These are phyloP conservation scores for Solidago caesia DNA, from an alignment of 129 eudicot genomes.

Conservation along the genomic window DNA sequence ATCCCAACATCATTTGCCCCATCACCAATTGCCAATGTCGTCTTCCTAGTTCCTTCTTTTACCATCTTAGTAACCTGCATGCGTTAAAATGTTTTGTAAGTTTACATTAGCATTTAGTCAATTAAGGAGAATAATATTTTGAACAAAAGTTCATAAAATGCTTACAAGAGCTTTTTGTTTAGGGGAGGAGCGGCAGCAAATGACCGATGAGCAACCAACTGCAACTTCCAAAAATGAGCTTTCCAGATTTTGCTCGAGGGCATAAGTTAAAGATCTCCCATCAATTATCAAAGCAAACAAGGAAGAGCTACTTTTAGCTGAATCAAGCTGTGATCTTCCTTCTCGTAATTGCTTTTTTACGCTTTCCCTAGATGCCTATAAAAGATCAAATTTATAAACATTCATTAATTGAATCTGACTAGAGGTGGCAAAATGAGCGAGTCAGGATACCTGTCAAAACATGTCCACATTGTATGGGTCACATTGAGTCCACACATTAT, in stretches of 20 bases:
- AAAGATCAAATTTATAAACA: constrained; percentile 20
- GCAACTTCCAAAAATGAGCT: constrained; percentile 76
- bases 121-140: background rate
- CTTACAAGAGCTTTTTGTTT: constrained; percentile 99
- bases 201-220: constrained; percentile 69
- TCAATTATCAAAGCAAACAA: constrained; percentile 83
- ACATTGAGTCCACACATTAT: too few relatives aligned
- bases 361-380: constrained; percentile 76
- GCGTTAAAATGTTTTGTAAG: constrained; percentile 40
- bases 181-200: constrained; percentile 98
- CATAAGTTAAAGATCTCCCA: constrained; percentile 80
- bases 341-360: constrained; percentile 64
- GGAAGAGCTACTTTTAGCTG: constrained; percentile 42
- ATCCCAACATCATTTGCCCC: constrained; percentile 99
- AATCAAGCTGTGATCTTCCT: constrained; percentile 55
- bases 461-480: background rate
- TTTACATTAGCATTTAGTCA: constrained; percentile 28
- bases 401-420: constrained; percentile 9
- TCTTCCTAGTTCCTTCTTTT: constrained; percentile 69
- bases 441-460: background rate
- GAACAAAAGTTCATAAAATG: constrained; percentile 1
- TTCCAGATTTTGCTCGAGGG: constrained; percentile 65
- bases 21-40: constrained; percentile 90
- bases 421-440: background rate
- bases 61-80: constrained; percentile 95